Base-by-base conservation (phyloP, 768 basidiomycete species). In the Panaeolus papilionaceus region DNA sequence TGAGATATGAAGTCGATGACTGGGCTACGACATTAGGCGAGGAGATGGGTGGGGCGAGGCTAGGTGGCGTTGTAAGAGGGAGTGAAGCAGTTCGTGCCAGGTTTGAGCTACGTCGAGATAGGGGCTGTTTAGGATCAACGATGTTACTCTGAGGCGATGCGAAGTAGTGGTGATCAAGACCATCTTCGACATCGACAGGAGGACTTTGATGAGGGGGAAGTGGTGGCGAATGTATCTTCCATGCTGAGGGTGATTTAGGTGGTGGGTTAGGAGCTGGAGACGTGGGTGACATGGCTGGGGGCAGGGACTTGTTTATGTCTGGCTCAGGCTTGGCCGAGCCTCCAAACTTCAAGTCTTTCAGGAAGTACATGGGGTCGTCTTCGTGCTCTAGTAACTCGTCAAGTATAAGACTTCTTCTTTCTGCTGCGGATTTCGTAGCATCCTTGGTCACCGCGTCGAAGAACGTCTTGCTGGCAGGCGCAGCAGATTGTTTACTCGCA, bases 361-460 rank as follows among this genome's bases (percentile, higher is more conserved):
- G 58, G 70, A 73, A n/a, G 71, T 66, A 90, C 71, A 92, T 75
- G 1, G 91, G 91, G 74, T 93, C 91, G 63, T 91, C 89, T 75
- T 92, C 85, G 67, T 90, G 86, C 67, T 83, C 71, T 42, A 92
- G 74, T 40, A 93, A 75, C 73, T 93, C 91, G 54, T 90, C 86
- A 62, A 93, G 78, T 5, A 92, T 78, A 26, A 78, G 81, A 65
- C 82, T 82, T 67, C 85, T 80, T 62, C 83, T 88, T 44, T 79
- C 81, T 63, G 87, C 86, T 0, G 85, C 81, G 10, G 88, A 84
- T 0, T 78, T 78, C 72, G 83, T 88, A 11, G 91, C 89, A 39
- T 82, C 83, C 62, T 85, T 80, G 3, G 84, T 83, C 66, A 92
- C 90, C 58, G 80, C 79, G 66, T 87, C 88, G 73, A 92, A 90